phyloP scores from a whole-genome alignment of 257 asterid genomes.

The Rubia yunnanensis region DNA sequence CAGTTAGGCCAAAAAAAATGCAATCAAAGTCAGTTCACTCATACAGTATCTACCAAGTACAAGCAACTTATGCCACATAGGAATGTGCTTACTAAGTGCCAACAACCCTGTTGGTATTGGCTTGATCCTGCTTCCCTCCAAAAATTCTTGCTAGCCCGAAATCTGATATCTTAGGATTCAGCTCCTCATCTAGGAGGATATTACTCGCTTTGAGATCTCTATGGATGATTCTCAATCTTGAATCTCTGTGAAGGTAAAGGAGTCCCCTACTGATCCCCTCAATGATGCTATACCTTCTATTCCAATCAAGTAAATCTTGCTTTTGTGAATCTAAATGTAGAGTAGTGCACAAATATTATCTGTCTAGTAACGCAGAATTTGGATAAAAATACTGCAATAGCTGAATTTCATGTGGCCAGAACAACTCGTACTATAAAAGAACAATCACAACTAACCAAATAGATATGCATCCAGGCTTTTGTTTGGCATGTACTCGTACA shows the following conservation, averaged over 20 bases:
- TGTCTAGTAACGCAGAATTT: neutral
- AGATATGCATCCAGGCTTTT: constrained; percentile 19
- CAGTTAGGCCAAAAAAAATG: neutral
- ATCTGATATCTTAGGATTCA: constrained; percentile 1
- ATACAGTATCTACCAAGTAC: neutral
- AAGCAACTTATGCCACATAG: neutral
- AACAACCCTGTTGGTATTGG: neutral
- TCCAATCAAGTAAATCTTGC: constrained; percentile 1
- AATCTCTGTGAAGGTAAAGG: neutral
- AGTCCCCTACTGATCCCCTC: neutral
- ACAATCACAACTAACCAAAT: constrained; percentile 12
- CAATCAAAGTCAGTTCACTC: neutral
- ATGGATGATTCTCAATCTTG: neutral
- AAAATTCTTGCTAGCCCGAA: neutral
- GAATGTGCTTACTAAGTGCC: neutral
- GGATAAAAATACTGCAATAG: constrained; percentile 8
- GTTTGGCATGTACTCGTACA: constrained; percentile 65
- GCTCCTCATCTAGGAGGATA: neutral
- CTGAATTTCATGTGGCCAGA: neutral
- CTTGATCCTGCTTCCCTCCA: neutral
- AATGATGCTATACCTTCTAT: neutral
- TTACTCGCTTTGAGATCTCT: neutral
- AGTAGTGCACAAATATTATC: neutral
- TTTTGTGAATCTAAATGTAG: neutral
- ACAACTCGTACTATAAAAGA: neutral